These are phyloP conservation scores for Suillus spraguei DNA, from an alignment of 768 basidiomycete genomes.

Conservation along the genomic window DNA sequence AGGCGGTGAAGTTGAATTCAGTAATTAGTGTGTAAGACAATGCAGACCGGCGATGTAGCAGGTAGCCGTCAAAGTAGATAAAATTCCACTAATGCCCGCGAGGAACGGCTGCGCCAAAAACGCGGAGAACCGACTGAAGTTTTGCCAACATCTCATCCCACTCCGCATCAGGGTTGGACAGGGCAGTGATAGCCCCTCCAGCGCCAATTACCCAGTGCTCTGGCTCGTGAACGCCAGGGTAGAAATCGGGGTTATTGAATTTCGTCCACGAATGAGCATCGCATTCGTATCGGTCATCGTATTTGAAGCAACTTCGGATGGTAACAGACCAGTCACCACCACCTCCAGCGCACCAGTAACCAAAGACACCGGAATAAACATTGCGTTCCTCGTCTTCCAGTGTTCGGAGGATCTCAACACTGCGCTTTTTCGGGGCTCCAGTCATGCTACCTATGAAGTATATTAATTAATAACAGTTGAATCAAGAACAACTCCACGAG, in stretches of 20 bases:
- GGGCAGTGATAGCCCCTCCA: constrained; percentile 95
- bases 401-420: constrained; percentile 83
- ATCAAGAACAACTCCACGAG: constrained; percentile 1
- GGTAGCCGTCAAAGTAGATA: constrained; percentile 4
- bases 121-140: constrained; percentile 71
- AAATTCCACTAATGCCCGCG: constrained; percentile 19
- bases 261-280: constrained; percentile 14
- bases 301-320: constrained; percentile 90
- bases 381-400: constrained; percentile 75
- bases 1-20: constrained; percentile 42
- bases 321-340: constrained; percentile 92
- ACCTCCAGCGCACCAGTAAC: constrained; percentile 90
- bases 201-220: constrained; percentile 85
- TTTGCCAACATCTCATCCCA: constrained; percentile 97
- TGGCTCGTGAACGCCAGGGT: constrained; percentile 14
- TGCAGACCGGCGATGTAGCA: constrained; percentile 2
- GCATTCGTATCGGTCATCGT: constrained; percentile 41
- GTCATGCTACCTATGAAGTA: constrained; percentile 84
- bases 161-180: constrained; percentile 82
- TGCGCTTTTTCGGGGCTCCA: constrained; percentile 94
- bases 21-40: constrained; percentile 12
- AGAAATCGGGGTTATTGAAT: constrained; percentile 14
- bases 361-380: constrained; percentile 91
- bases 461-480: constrained; percentile 6
- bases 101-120: constrained; percentile 49